These are phyloP conservation scores for Kwoniella mangroviensis DNA, from an alignment of 768 basidiomycete species.

Conservation along the genomic window DNA sequence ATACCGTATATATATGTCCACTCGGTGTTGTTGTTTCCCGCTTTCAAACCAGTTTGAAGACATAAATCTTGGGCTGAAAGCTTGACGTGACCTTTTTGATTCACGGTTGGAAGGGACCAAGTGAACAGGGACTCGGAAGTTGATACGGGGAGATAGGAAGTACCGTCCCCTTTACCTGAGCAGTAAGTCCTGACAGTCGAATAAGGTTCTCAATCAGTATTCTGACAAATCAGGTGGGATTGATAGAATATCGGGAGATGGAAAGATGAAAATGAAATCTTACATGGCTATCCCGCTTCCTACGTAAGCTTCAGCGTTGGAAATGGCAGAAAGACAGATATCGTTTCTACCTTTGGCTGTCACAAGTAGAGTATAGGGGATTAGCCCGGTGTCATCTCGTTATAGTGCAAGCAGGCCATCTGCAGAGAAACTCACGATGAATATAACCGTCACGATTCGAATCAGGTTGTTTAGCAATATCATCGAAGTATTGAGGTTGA, in stretches of 20 bases:
- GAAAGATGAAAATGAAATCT: neutral
- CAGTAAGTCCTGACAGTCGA: conserved; percentile 25
- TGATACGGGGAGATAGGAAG: conserved; percentile 2
- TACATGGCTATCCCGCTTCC: conserved; percentile 9
- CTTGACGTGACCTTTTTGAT: conserved; percentile 4
- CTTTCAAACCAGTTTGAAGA: conserved; percentile 8
- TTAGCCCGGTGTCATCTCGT: neutral
- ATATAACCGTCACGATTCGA: conserved; percentile 1
- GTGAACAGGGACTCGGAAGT: conserved; percentile 6
- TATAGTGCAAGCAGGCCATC: too few relatives aligned
- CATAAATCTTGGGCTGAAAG: conserved; percentile 2
- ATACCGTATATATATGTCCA: conserved; percentile 9
- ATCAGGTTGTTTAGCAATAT: conserved; percentile 5
- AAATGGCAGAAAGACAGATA: conserved; percentile 10
- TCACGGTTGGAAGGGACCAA: conserved; percentile 1
- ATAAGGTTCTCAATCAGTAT: too few relatives aligned
- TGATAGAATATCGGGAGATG: too few relatives aligned
- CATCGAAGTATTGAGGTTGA: conserved; percentile 8
- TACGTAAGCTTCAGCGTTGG: neutral
- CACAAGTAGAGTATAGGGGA: too few relatives aligned
- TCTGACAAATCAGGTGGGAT: too few relatives aligned
- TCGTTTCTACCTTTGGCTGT: conserved; percentile 3
- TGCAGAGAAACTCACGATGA: conserved; percentile 1
- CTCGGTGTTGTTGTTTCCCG: neutral
- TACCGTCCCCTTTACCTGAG: conserved; percentile 17